phyloP scores from a whole-genome alignment of 148 eudicot species.

The Spergularia marina region DNA sequence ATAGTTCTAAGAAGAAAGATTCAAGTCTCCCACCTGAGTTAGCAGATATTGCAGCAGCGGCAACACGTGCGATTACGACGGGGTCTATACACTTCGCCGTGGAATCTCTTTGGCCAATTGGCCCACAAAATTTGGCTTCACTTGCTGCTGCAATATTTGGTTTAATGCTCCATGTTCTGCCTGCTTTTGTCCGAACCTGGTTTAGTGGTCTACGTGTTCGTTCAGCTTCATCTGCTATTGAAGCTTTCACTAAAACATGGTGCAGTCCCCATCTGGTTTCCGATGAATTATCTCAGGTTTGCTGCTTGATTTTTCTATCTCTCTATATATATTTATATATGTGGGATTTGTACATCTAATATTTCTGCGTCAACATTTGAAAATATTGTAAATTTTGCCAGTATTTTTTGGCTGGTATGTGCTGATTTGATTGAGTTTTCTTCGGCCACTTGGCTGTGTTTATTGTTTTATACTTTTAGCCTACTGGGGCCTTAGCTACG shows the following conservation, averaged over 20 bases:
- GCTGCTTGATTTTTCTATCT: slow-evolving; percentile 8
- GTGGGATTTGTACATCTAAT: neutral
- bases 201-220: slow-evolving; percentile 89
- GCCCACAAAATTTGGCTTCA: slow-evolving; percentile 64
- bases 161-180: slow-evolving; percentile 81
- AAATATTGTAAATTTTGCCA: neutral
- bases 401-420: neutral
- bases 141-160: slow-evolving; percentile 83
- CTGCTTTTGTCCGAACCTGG: slow-evolving; percentile 95
- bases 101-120: slow-evolving; percentile 84
- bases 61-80: slow-evolving; percentile 61
- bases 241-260: slow-evolving; percentile 80
- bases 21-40: slow-evolving; percentile 50
- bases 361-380: neutral
- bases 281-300: slow-evolving; percentile 90
- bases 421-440: neutral
- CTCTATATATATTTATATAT: neutral
- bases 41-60: slow-evolving; percentile 58
- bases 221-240: slow-evolving; percentile 62
- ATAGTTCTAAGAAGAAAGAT: slow-evolving; percentile 61
- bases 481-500: too few relatives aligned
- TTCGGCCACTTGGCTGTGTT: neutral
- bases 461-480: neutral
- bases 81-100: slow-evolving; percentile 59
- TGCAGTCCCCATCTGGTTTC: slow-evolving; percentile 83